Conservation (phyloP, 257 asterid genomes). For the Voacanga thouarsii region DNA sequence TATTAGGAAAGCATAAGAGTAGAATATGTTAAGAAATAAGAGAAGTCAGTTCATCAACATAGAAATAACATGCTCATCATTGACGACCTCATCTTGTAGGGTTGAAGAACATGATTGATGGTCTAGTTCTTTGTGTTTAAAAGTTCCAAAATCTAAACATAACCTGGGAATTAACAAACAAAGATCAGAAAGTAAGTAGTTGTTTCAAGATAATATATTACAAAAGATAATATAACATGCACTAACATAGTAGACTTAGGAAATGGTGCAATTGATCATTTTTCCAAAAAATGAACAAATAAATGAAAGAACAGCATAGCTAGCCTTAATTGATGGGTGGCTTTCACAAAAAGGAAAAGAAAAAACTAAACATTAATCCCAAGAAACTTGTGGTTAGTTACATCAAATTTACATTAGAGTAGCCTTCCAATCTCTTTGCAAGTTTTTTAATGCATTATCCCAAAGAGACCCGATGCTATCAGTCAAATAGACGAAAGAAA, state of each 20-base stretch:
- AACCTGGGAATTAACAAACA: conserved; percentile 44
- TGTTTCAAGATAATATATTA: too few species aligned
- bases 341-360: neutral
- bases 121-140: conserved; percentile 61
- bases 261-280: neutral
- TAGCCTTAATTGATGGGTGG: neutral
- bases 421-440: too few species aligned
- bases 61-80: neutral
- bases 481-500: too few species aligned
- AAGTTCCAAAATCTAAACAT: conserved; percentile 89
- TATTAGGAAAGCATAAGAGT: neutral
- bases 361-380: too few species aligned
- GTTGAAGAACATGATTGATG: conserved; percentile 63
- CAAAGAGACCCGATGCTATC: too few species aligned
- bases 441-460: too few species aligned
- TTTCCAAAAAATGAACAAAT: neutral
- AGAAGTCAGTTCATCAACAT: neutral
- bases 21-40: neutral
- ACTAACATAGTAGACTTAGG: neutral
- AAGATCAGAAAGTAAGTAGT: neutral
- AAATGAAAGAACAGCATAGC: neutral
- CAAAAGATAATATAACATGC: neutral
- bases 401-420: too few species aligned
- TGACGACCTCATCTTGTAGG: conserved; percentile 87
- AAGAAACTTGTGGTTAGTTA: too few species aligned